phyloP scores from a whole-genome alignment of 192 early-diverging fungal species.

The Linnemannia exigua region DNA sequence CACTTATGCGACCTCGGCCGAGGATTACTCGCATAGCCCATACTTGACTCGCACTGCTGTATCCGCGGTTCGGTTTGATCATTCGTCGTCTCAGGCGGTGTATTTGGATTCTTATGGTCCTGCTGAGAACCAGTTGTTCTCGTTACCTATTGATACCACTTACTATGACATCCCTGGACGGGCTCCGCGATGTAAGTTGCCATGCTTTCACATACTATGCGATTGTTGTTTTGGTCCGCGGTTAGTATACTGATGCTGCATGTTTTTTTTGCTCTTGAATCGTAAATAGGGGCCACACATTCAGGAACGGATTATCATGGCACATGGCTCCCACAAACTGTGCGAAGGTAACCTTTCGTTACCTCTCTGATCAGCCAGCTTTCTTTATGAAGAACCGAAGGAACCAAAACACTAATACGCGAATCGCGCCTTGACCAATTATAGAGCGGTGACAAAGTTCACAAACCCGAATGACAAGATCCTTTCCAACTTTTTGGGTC shows the following conservation, averaged over 20 bases:
- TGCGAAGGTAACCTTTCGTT: conserved; percentile 64
- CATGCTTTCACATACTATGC: neutral
- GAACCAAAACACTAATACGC: neutral
- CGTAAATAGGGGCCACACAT: conserved; percentile 79
- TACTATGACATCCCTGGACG: conserved; percentile 95
- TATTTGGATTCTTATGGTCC: conserved; percentile 75
- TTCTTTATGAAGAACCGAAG: neutral
- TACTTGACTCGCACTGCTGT: conserved; percentile 74
- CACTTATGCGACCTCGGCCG: conserved; percentile 69
- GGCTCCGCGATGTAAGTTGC: conserved; percentile 81
- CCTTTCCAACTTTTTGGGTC: conserved; percentile 93
- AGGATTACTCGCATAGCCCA: conserved; percentile 76
- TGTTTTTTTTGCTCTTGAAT: neutral
- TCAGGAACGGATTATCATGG: conserved; percentile 95
- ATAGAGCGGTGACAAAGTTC: conserved; percentile 79
- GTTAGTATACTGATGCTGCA: neutral
- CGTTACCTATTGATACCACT: conserved; percentile 81
- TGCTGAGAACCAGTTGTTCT: conserved; percentile 77
- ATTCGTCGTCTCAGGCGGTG: conserved; percentile 60
- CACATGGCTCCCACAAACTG: conserved; percentile 95
- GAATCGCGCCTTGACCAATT: neutral
- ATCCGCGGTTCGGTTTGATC: conserved; percentile 64
- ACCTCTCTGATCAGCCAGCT: neutral
- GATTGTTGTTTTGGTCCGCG: neutral
- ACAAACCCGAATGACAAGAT: conserved; percentile 83